These are phyloP conservation scores for Perkinsus marinus DNA, from an alignment of 169 alveolate species.

Conservation along the genomic window DNA sequence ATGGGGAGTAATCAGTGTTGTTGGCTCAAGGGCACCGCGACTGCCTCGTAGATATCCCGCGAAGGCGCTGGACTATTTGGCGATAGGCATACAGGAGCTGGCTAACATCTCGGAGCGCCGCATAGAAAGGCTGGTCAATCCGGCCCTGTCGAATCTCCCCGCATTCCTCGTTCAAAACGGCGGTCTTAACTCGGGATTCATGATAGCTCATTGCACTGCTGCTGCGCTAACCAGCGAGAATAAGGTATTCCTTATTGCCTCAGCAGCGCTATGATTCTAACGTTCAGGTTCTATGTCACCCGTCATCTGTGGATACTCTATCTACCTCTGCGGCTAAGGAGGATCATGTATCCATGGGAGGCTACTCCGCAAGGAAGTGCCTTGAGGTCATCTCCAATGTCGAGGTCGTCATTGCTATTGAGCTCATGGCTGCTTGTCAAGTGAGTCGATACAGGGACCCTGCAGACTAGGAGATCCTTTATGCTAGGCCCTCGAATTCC, in stretches of 20 bases:
- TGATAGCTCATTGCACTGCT: constrained; percentile 38
- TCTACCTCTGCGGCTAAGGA: constrained; percentile 45
- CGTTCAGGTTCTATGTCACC: constrained; percentile 20
- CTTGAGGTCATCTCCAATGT: constrained; percentile 20
- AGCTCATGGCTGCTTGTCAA: constrained; percentile 27
- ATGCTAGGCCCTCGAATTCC: constrained; percentile 23
- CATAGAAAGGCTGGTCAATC: constrained; percentile 23
- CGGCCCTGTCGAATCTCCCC: constrained; percentile 22
- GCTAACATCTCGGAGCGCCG: constrained; percentile 24
- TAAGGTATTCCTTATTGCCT: too few species aligned
- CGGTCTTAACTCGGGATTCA: constrained; percentile 43
- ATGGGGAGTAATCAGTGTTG: constrained; percentile 25
- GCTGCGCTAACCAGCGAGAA: constrained; percentile 44
- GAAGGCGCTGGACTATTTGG: constrained; percentile 24
- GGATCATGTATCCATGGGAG: constrained; percentile 55
- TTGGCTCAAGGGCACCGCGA: neutral
- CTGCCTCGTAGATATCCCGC: constrained; percentile 21
- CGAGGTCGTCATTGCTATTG: constrained; percentile 33
- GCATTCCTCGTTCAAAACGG: constrained; percentile 23
- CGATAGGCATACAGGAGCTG: constrained; percentile 26
- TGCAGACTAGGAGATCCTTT: neutral
- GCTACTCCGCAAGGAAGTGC: constrained; percentile 36
- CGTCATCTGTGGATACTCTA: constrained; percentile 42
- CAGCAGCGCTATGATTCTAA: too few species aligned
- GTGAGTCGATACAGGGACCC: neutral